Conservation (phyloP, 2,329 filamentous ascomycete species). For the Cladophialophora bantiana region DNA sequence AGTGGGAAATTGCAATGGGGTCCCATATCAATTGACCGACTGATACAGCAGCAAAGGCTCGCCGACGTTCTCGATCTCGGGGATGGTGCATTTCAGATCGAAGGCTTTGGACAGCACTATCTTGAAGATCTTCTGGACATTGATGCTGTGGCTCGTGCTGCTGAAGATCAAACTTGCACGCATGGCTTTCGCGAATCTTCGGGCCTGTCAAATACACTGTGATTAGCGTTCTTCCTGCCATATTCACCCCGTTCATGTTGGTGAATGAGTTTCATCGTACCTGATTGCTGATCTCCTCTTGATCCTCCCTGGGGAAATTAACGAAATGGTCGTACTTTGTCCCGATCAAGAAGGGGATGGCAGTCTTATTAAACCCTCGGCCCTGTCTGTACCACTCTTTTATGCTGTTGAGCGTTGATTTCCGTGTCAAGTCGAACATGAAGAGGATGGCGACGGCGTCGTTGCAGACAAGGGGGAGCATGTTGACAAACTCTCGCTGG, state of each 20-base stretch:
- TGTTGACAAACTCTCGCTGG: conserved; percentile 99
- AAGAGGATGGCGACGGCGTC: conserved; percentile 98
- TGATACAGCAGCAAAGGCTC: conserved; percentile 94
- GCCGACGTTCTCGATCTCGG: conserved; percentile 97
- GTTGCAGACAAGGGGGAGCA: conserved; percentile 98
- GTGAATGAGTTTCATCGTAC: conserved; percentile 53
- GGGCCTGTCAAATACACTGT: conserved; percentile 66
- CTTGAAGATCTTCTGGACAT: conserved; percentile 99
- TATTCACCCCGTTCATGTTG: no score
- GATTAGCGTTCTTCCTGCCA: background rate
- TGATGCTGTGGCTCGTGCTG: conserved; percentile 98
- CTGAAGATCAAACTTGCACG: conserved; percentile 97
- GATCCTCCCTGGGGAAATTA: conserved; percentile 95
- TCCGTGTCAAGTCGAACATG: conserved; percentile 98
- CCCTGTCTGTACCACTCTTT: conserved; percentile 99
- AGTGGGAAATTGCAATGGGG: background rate
- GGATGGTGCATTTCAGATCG: conserved; percentile 97
- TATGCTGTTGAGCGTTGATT: conserved; percentile 98
- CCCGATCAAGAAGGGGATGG: conserved; percentile 96
- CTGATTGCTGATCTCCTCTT: conserved; percentile 98
- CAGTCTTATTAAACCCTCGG: conserved; percentile 98
- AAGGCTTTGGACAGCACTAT: conserved; percentile 99
- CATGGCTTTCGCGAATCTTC: conserved; percentile 97
- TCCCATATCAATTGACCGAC: conserved; percentile 49
- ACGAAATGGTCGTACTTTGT: conserved; percentile 99